Conservation (phyloP, 2,329 filamentous ascomycete genomes). For the Beauveria varroae region DNA sequence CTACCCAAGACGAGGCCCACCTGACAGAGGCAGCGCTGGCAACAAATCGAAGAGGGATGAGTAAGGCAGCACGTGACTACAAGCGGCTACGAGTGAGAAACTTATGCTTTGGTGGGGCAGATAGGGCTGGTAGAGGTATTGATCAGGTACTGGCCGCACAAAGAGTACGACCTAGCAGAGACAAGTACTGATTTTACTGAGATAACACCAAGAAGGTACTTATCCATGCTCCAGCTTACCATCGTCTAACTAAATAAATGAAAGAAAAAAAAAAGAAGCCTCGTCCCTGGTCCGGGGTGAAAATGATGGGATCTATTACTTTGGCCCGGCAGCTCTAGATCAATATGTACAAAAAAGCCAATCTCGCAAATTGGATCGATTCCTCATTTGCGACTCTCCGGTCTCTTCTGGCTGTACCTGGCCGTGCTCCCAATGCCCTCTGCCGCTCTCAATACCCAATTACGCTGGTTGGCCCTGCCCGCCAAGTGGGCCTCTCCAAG, state of each 20-base stretch:
- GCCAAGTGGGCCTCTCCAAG: conserved; percentile 8
- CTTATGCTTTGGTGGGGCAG: neutral
- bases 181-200: neutral
- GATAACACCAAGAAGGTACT: neutral
- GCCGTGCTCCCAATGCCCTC: neutral
- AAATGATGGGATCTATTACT: neutral
- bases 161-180: neutral
- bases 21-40: neutral
- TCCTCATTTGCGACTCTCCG: neutral
- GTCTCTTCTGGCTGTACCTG: neutral
- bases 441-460: neutral
- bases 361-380: neutral
- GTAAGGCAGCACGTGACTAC: neutral
- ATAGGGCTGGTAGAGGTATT: neutral
- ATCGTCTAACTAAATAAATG: no score
- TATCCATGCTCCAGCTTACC: neutral
- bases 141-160: neutral
- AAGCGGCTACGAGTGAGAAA: neutral
- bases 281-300: neutral
- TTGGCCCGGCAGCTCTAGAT: neutral
- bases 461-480: conserved; percentile 5
- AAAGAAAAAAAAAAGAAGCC: neutral
- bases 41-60: neutral
- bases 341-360: neutral
- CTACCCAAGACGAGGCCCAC: conserved; percentile 1